Conservation (phyloP, 2,329 filamentous ascomycete genomes). For the Cladophialophora yegresii region DNA sequence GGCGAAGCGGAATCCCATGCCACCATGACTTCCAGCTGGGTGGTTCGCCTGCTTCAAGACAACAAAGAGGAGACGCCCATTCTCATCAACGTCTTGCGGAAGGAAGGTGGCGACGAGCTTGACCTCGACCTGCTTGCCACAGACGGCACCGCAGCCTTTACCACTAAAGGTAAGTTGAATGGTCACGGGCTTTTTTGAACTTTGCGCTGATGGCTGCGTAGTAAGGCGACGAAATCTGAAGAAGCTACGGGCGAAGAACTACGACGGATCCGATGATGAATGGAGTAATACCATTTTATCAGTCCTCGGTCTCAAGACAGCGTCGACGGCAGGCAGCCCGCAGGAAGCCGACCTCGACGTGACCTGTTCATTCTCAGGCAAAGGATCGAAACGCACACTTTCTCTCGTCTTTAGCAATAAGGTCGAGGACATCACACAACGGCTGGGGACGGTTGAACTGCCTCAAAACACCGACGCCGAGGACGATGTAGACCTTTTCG, state of each 20-base stretch:
- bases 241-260: conserved; percentile 47
- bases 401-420: conserved; percentile 47
- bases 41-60: conserved; percentile 26
- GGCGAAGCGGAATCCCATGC: not conserved
- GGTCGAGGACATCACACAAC: conserved; percentile 57
- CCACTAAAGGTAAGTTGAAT: conserved; percentile 46
- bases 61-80: conserved; percentile 39
- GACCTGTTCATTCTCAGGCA: conserved; percentile 28
- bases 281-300: conserved; percentile 45
- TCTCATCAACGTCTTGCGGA: conserved; percentile 53
- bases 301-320: conserved; percentile 38
- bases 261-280: conserved; percentile 48
- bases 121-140: conserved; percentile 60
- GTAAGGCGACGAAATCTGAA: conserved; percentile 45
- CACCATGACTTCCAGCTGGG: conserved; percentile 23
- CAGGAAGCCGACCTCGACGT: conserved; percentile 29
- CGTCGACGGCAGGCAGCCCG: conserved; percentile 5
- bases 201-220: conserved; percentile 31
- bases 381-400: conserved; percentile 40
- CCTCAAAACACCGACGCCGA: conserved; percentile 55
- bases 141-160: conserved; percentile 59
- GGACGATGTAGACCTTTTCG: conserved; percentile 56
- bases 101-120: conserved; percentile 41
- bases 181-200: not conserved
- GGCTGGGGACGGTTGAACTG: conserved; percentile 57